Base-by-base conservation (phyloP, 2,329 filamentous ascomycete species). In the Aspergillus sp. region DNA sequence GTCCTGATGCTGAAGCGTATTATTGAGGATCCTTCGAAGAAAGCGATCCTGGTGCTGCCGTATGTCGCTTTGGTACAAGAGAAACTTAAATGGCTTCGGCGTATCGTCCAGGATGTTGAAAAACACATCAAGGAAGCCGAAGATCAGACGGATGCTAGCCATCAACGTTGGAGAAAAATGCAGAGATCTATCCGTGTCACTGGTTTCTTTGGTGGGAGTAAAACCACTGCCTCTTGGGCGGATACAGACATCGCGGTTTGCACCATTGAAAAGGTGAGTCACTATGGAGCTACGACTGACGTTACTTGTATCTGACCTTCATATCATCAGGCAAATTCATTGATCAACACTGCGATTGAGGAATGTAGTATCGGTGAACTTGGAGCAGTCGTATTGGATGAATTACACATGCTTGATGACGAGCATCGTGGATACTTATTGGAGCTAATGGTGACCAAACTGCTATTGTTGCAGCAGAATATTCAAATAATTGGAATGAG, bases 371-470 rank as follows among this genome's bases (percentile, higher is more conserved):
- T 91, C 58, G 77, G 80, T n/a, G 81, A 85, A 19, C 76, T 93
- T 44, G 84, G 83, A 47, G 78, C 87, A 11, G 84, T 91, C 17
- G 87, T 92, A 14, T 77, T 92, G 35, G 90, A 93, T 66, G 90
- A 93, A 69, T 76, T 92, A n/a, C 90, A 93, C 69, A 91, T 93
- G 88, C 81, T 92, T 45, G 87, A 91, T 64, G 90, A 92, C 68
- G 87, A 88, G 61, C 83, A 87, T 63, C 84, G 90, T 12, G 90
- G 90, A 4, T 92, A 92, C 68, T 79, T 92, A 1, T 77, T 92
- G 55, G 90, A 93, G 68, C 77, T 92, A 6, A 84, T 91, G 74
- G 85, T 87, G 5, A 89, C 88, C 3, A 92, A 92, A 67, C 68
- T 92, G 31, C 75, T 91, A n/a, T 83, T 86, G 56, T 73, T 92